Base-by-base conservation (phyloP, 129 eudicot genomes). In the Artemisia tridentata region DNA sequence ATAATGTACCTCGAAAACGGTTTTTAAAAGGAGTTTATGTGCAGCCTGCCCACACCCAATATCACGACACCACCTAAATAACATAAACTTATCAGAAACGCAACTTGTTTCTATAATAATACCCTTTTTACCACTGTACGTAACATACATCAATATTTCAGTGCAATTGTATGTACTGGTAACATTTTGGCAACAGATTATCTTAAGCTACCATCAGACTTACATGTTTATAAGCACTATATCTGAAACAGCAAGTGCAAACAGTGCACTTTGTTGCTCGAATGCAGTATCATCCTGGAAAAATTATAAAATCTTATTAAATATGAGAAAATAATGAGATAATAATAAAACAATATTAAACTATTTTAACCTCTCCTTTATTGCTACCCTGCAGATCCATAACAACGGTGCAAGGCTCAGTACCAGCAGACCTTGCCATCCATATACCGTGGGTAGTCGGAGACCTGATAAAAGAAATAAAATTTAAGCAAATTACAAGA, bases 391-490 rank as follows among this genome's bases (percentile, higher is more conserved):
- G 3, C 67, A 88, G 78, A 84, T 88, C 96, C 96, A 88, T 83
- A 14, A 88, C 91, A 76, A 88, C 74, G 14, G 89, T 86, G 75
- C 87, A 81, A 76, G 96, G 96, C 63, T 85, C 89, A 71, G 83
- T 86, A 8, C 91, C 91, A 71, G 81, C 84, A 81, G 86, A 79
- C 4, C 41, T 70, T 48, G 96, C 91, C 88, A 88, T 17, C 96
- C 96, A 88, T 69, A 88, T 88, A 46, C 96, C 96, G 78, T 88
- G 83, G 17, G 96, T 88, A 64, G 91, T 88, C 67, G 83, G 91
- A 61, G 89, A 79, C 91, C 89, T 88, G 75, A 63, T 23, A 61
- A n/a, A 43, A 52, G 58, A 58, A 58, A 58, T 11, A 58, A 58
- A 6, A 58, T 58, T 58, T 19, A 58, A 58, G 64, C 29, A 27